Conservation (phyloP, 2,329 filamentous ascomycete species). For the Claviceps arundinis region DNA sequence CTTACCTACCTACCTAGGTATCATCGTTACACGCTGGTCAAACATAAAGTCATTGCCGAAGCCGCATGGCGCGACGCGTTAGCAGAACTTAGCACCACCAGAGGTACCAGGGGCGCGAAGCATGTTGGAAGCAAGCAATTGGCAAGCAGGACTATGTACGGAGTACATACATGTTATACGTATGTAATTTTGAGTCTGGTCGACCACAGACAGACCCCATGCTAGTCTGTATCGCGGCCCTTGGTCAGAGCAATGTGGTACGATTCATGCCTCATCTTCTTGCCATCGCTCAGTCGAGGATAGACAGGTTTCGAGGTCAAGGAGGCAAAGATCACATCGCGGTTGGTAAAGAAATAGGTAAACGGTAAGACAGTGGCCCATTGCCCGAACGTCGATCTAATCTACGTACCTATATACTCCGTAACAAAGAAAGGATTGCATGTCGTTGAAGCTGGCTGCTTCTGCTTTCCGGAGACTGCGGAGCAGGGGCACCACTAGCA, state of each 20-base stretch:
- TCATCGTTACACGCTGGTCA: background rate
- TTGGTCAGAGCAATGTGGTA: background rate
- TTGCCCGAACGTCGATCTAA: too few relatives aligned
- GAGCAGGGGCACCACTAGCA: background rate
- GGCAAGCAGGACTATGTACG: background rate
- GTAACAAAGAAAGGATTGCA: too few relatives aligned
- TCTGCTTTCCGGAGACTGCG: background rate
- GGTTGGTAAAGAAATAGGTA: background rate
- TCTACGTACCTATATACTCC: too few relatives aligned
- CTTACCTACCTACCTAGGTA: too few relatives aligned
- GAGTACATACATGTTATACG: too few relatives aligned
- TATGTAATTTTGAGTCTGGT: too few relatives aligned
- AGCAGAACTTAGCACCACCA: conserved; percentile 3
- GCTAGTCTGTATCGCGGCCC: too few relatives aligned
- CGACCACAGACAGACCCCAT: too few relatives aligned
- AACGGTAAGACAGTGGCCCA: too few relatives aligned
- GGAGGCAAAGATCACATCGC: background rate
- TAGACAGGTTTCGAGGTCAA: background rate
- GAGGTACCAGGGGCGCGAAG: conserved; percentile 1
- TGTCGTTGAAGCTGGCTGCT: too few relatives aligned
- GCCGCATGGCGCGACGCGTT: background rate
- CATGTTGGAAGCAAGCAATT: background rate
- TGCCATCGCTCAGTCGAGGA: background rate
- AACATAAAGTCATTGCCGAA: background rate
- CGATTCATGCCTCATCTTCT: too few relatives aligned